Conservation (phyloP, 371 early-diverging fungal species). For the Polyrhizophydium stewartii region DNA sequence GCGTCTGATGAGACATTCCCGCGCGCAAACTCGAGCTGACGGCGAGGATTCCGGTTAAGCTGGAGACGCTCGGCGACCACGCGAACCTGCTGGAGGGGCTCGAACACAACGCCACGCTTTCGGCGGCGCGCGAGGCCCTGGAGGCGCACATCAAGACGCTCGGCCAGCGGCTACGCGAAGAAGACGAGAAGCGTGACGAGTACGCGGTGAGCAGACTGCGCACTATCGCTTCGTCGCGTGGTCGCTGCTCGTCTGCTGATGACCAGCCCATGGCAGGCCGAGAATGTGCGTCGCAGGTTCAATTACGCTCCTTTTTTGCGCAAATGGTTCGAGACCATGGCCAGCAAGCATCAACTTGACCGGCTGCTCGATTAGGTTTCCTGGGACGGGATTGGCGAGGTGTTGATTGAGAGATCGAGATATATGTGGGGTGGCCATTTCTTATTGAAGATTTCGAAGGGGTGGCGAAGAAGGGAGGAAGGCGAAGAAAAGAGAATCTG, state of each 20-base stretch:
- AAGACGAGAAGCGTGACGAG: constrained; percentile 22
- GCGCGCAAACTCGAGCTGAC: too few relatives aligned
- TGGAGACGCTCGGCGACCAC: too few relatives aligned
- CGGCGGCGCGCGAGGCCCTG: neutral
- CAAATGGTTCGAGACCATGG: constrained; percentile 6
- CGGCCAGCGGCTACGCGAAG: neutral
- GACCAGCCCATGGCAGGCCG: constrained; percentile 5
- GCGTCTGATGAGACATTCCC: too few relatives aligned
- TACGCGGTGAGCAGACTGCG: constrained; percentile 30
- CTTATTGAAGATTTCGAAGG: too few relatives aligned
- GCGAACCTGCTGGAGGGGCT: too few relatives aligned
- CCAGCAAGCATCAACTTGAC: neutral
- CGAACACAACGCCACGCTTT: too few relatives aligned
- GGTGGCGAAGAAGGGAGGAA: too few relatives aligned
- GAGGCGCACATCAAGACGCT: neutral
- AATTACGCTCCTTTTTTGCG: constrained; percentile 14
- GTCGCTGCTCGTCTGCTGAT: neutral
- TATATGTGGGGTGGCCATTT: too few relatives aligned
- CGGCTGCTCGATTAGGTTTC: neutral
- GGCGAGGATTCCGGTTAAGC: too few relatives aligned
- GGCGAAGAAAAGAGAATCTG: too few relatives aligned
- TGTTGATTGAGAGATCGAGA: too few relatives aligned
- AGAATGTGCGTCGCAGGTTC: constrained; percentile 12
- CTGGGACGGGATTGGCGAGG: too few relatives aligned
- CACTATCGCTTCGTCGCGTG: neutral